These are phyloP conservation scores for Apiotrichum porosum DNA, from an alignment of 1,284 basidiomycete genomes.

Conservation along the genomic window DNA sequence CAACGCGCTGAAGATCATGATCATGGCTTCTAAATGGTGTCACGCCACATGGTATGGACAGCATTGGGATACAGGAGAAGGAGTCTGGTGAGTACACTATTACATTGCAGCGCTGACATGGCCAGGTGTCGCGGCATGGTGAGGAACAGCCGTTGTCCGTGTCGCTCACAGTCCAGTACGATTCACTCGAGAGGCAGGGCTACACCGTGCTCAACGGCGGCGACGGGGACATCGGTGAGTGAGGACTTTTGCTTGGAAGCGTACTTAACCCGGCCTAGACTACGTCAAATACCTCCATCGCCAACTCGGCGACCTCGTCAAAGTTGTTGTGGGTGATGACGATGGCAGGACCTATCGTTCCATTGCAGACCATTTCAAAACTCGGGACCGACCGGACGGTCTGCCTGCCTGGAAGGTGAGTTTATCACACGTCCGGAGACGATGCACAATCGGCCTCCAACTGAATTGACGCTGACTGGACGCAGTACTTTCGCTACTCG, in stretches of 20 bases:
- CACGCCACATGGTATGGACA: too few relatives aligned
- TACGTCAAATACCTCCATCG: slow-evolving; percentile 25
- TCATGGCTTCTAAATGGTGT: too few relatives aligned
- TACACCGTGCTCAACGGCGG: slow-evolving; percentile 24
- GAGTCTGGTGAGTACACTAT: not conserved
- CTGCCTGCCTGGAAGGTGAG: slow-evolving; percentile 31
- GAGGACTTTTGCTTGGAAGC: not conserved
- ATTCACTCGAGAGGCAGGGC: slow-evolving; percentile 17
- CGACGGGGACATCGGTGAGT: slow-evolving; percentile 25
- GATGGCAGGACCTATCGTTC: slow-evolving; percentile 1
- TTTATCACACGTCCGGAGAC: too few relatives aligned
- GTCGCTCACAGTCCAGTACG: not conserved
- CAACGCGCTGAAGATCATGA: too few relatives aligned
- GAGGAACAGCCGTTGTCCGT: not conserved
- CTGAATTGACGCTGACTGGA: not conserved
- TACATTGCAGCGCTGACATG: not conserved
- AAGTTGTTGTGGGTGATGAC: slow-evolving; percentile 13
- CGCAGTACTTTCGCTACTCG: slow-evolving; percentile 20
- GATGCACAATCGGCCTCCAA: too few relatives aligned
- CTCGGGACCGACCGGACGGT: slow-evolving; percentile 9
- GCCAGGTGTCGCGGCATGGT: slow-evolving; percentile 5
- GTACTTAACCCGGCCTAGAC: slow-evolving; percentile 1
- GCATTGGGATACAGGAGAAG: too few relatives aligned
- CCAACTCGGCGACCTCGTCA: slow-evolving; percentile 23
- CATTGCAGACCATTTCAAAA: slow-evolving; percentile 13